Evolutionary conservation across 2,329 filamentous ascomycete genomes (phyloP), one percentile per base, ranked within the genome.

Genomic region (Phialocephala subalpina): DNA sequence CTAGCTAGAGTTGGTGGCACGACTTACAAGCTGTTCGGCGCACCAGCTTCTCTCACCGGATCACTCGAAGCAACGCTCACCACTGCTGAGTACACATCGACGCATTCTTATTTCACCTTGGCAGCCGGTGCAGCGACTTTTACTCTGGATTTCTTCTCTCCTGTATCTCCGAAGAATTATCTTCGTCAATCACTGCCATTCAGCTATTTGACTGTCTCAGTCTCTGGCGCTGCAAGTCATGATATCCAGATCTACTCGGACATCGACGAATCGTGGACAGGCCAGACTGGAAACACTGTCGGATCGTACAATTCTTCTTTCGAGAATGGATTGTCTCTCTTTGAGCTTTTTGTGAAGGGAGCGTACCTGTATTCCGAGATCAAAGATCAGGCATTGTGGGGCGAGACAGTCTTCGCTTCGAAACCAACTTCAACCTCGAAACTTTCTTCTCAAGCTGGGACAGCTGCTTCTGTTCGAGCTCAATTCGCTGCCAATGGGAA

Each of bases 161-260:
- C 16, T 14, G 25, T 52, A 11, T 52, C 47, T 22, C 47, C 47
- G 16, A 52, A 52, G 22, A 29, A 52, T 18, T 52, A 52, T 52
- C 11, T 52, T 4, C 25, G 47, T 27, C 47, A 52, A n/a, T 29
- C 25, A 12, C 47, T 52, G 4, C 25, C 47, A 2, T 52, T 52
- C 47, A 52, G 47, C 47, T 52, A 52, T 20, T 52, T 52, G 18
- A 52, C 16, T 29, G 47, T 52, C 12, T 52, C 47, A 4, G 47
- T 29, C 12, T 52, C 47, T 52, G 47, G 20, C 2, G 9, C 47
- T 14, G 47, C 22, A 29, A 52, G 22, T 52, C 25, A 52, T 5
- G 47, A 52, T 20, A 29, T 52, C 11, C 47, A 52, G 18, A 18
- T 52, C 47, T 52, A 52, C 11, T 52, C 25, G 4, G 47, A 52